Percentiles rank a stretch among this genome's conserved stretches.
These are phyloP conservation scores for Exsudoporus floridanus DNA, from an alignment of 1,284 basidiomycete species.

Conservation along the genomic window DNA sequence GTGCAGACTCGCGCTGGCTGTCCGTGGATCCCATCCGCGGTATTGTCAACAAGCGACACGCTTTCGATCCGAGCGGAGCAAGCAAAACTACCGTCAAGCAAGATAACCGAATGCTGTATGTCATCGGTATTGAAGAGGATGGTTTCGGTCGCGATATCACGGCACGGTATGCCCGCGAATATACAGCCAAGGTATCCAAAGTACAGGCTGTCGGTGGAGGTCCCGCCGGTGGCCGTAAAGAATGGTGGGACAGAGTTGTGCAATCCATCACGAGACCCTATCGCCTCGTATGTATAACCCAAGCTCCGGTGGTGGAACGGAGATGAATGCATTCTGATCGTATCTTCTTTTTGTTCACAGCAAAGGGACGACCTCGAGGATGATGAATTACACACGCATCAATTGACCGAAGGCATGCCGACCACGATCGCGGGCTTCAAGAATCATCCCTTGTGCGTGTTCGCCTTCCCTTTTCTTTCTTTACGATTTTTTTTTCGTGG, in stretches of 20 bases:
- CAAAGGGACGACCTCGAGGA: constrained; percentile 93
- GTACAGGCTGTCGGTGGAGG: constrained; percentile 62
- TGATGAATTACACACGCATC: constrained; percentile 80
- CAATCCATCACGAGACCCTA: constrained; percentile 69
- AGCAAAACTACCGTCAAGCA: constrained; percentile 34
- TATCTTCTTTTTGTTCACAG: constrained; percentile 41
- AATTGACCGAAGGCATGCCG: constrained; percentile 93
- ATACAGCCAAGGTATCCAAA: constrained; percentile 80
- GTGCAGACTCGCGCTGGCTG: constrained; percentile 89
- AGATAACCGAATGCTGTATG: constrained; percentile 91
- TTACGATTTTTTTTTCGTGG: constrained; percentile 2
- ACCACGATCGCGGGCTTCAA: constrained; percentile 91
- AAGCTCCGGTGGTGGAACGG: constrained; percentile 21
- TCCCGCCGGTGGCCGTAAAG: constrained; percentile 54
- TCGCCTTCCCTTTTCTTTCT: constrained; percentile 11
- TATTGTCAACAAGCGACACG: constrained; percentile 75
- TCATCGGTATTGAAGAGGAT: constrained; percentile 93
- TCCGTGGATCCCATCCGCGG: constrained; percentile 88
- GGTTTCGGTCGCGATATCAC: constrained; percentile 75
- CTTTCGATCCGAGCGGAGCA: constrained; percentile 72
- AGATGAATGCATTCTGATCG: constrained; percentile 26
- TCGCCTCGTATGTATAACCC: constrained; percentile 59
- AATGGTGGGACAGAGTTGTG: constrained; percentile 85
- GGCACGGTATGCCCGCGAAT: constrained; percentile 78
- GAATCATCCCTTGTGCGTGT: constrained; percentile 83